A percentile compares a stretch with the other conserved stretches of the same genome.
Conservation (phyloP, 1,284 basidiomycete genomes). For the Ustilago vetiveriae region DNA sequence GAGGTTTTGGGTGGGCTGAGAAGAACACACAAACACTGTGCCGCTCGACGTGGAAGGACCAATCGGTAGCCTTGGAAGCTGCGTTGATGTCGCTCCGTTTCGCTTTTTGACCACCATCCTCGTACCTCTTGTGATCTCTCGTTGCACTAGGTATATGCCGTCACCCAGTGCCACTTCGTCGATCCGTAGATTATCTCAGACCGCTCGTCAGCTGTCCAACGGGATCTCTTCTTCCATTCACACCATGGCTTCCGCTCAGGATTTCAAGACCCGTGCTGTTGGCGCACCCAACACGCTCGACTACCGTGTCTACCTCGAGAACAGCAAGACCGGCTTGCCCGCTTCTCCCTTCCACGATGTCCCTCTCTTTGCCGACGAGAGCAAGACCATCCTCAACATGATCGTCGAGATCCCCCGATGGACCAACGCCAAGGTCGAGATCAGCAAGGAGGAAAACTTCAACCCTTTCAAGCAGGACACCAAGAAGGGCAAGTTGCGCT, state of each 20-base stretch:
- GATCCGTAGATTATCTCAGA: slow-evolving; percentile 56
- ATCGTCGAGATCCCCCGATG: slow-evolving; percentile 88
- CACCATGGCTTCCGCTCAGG: slow-evolving; percentile 52
- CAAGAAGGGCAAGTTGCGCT: slow-evolving; percentile 94
- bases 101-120: slow-evolving; percentile 1
- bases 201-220: slow-evolving; percentile 54
- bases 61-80: too few species aligned
- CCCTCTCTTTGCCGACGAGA: slow-evolving; percentile 66
- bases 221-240: slow-evolving; percentile 4
- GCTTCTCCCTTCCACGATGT: slow-evolving; percentile 67
- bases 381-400: slow-evolving; percentile 73
- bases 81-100: too few species aligned
- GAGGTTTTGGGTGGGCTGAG: too few species aligned
- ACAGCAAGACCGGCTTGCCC: slow-evolving; percentile 59
- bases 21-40: too few species aligned
- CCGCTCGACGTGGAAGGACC: too few species aligned
- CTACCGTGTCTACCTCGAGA: slow-evolving; percentile 90
- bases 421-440: slow-evolving; percentile 98
- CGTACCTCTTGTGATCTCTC: slow-evolving; percentile 3
- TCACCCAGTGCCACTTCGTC: slow-evolving; percentile 32
- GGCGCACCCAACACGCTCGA: slow-evolving; percentile 93
- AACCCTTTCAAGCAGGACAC: slow-evolving; percentile 99
- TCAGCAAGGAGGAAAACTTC: slow-evolving; percentile 94
- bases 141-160: slow-evolving; percentile 29
- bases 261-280: slow-evolving; percentile 79